Conservation (phyloP, 176 grass and related monocot genomes). For the Oryza australiensis region DNA sequence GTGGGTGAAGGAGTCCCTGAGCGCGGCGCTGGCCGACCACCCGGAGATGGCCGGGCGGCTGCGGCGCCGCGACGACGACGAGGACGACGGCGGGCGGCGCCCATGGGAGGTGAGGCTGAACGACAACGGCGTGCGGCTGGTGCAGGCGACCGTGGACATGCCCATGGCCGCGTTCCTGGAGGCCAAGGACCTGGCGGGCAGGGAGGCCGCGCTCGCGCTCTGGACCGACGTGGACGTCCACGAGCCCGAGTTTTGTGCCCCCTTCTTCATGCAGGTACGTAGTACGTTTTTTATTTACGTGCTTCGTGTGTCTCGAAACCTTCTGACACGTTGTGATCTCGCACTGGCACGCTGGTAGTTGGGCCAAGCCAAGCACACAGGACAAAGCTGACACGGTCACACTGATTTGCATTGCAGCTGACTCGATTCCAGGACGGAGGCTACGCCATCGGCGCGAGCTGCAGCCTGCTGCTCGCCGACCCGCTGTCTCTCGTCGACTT, state of each 20-base stretch:
- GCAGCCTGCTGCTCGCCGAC: constrained; percentile 61
- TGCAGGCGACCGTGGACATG: constrained; percentile 60
- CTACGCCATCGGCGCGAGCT: constrained; percentile 63
- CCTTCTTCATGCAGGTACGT: constrained; percentile 64
- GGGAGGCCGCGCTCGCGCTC: constrained; percentile 47
- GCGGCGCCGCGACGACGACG: constrained; percentile 21
- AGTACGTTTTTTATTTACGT: background rate
- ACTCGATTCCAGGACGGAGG: constrained; percentile 63
- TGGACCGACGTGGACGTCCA: constrained; percentile 54
- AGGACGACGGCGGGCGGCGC: background rate
- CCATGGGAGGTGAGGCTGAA: constrained; percentile 78
- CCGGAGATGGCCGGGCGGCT: constrained; percentile 76
- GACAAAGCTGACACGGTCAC: background rate
- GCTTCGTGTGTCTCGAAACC: background rate
- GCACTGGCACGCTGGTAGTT: background rate
- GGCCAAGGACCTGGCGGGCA: constrained; percentile 21
- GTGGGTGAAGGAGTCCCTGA: constrained; percentile 76
- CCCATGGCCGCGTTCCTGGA: constrained; percentile 54
- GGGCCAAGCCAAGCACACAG: background rate
- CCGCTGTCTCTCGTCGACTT: constrained; percentile 54
- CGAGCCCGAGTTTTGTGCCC: constrained; percentile 58
- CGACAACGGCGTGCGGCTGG: constrained; percentile 62
- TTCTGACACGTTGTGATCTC: background rate
- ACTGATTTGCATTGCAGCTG: constrained; percentile 32
- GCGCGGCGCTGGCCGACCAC: constrained; percentile 49